Base-by-base conservation (phyloP, 257 asterid genomes). In the Mentha longifolia region DNA sequence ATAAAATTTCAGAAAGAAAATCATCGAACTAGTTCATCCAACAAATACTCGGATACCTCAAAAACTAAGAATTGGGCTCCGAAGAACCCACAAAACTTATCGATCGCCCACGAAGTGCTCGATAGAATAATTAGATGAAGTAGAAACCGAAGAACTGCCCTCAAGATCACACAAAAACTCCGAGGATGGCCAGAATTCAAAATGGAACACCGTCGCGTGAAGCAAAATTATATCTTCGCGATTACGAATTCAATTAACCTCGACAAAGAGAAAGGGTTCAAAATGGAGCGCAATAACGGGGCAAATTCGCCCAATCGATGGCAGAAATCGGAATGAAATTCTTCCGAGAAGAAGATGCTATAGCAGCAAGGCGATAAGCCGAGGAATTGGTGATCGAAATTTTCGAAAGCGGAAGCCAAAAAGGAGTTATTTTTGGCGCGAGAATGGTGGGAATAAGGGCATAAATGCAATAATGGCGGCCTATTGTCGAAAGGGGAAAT, bases 391-490 rank as follows among this genome's bases (percentile, higher is more conserved):
- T 41, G 68, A 16, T 31, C 67, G 58, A 46, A 65, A 63, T 17
- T 37, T 56, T n/a, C 12, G 60, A 79, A 70, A 31, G 54, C 68
- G 65, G 45, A 35, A 37, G 66, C 31, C 11, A 45, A 28, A 28
- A 28, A 2, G 5, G 67, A 59, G 76, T 28, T 71, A n/a, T 61
- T 37, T 33, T 61, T 37, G 47, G n/a, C 12, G 51, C 1, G 10
- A 13, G 30, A 17, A 47, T 12, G 14, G 45, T 22, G 25, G 25
- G 25, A 22, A 22, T 22, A 28, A 28, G 3, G 46, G 25, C 12
- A 51, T 14, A 17, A 64, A 37, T 68, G 45, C 81, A 68, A 75
- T 75, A 71, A 68, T 67, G 83, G 76, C 78, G 69, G 68, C 76
- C 72, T 57, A 62, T 51, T 30, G 43, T 52, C 16, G 35, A 31